Evolutionary conservation across 345 rosid genomes (phyloP).

Genomic region (Linum tenue): DNA sequence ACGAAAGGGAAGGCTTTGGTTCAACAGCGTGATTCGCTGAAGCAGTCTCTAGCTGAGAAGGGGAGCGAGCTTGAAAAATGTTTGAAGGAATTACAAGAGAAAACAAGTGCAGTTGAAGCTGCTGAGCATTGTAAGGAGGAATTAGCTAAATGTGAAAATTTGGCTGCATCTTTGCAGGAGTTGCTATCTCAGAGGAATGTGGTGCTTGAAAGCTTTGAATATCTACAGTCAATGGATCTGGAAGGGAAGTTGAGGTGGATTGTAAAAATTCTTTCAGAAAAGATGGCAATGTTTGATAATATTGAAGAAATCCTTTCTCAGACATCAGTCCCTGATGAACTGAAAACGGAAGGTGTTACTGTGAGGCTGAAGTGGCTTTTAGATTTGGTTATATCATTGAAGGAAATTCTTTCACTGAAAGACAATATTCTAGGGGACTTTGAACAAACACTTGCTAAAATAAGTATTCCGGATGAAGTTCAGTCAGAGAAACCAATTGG

Average conservation of each 20-base stretch:
- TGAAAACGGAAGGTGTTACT: conserved; percentile 11
- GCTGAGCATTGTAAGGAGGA: conserved; percentile 48
- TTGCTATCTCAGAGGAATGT: conserved; percentile 37
- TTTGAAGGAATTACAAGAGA: conserved; percentile 51
- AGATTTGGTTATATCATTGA: conserved; percentile 5
- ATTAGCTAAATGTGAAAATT: conserved; percentile 41
- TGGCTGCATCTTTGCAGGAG: conserved; percentile 58
- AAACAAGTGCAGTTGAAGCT: conserved; percentile 43
- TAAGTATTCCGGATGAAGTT: neutral
- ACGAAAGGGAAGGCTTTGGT: conserved; percentile 90
- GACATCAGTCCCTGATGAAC: conserved; percentile 9
- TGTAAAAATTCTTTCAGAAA: conserved; percentile 9
- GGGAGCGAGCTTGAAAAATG: conserved; percentile 64
- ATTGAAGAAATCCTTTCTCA: conserved; percentile 20
- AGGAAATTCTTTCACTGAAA: conserved; percentile 1
- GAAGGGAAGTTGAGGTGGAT: conserved; percentile 47
- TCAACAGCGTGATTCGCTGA: conserved; percentile 80
- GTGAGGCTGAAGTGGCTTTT: conserved; percentile 32
- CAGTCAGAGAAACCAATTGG: neutral
- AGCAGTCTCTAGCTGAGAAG: conserved; percentile 64
- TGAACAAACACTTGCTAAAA: neutral
- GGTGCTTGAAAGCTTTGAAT: conserved; percentile 47
- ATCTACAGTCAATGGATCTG: conserved; percentile 42
- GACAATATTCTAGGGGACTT: neutral
- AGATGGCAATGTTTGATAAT: conserved; percentile 9